phyloP scores from a whole-genome alignment of 306 rosid genomes.

The Prunus mira region DNA sequence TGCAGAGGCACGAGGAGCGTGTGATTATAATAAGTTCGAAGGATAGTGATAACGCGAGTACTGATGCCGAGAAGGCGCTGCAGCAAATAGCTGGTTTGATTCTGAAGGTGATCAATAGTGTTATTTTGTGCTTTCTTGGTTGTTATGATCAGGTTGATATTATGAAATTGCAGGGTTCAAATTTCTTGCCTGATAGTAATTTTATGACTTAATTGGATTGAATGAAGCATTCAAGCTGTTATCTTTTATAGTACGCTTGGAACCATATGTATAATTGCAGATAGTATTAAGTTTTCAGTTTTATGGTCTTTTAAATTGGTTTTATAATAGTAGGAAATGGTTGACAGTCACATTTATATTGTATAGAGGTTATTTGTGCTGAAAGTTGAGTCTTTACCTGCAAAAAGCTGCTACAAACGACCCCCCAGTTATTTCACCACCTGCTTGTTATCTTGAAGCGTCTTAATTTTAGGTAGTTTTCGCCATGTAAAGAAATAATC shows the following conservation, averaged over 20 bases:
- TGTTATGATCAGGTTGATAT: neutral
- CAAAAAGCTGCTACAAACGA: neutral
- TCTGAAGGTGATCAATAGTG: conserved; percentile 51
- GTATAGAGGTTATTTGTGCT: neutral
- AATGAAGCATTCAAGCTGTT: neutral
- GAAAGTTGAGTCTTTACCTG: neutral
- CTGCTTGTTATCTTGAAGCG: neutral
- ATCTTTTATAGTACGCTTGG: neutral
- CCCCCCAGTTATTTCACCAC: neutral
- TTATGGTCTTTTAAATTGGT: neutral
- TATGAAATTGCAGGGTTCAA: neutral
- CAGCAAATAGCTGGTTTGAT: conserved; percentile 71
- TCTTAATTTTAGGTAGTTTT: neutral
- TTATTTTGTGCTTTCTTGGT: neutral
- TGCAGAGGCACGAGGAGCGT: conserved; percentile 91
- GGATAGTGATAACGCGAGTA: conserved; percentile 54
- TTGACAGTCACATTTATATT: neutral
- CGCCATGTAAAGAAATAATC: neutral
- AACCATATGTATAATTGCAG: neutral
- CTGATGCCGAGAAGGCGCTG: conserved; percentile 88
- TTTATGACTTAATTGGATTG: neutral
- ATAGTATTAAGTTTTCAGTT: neutral
- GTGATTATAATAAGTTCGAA: conserved; percentile 89
- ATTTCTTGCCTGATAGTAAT: neutral
- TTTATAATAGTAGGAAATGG: neutral